Evolutionary conservation across 441 rosid genomes (phyloP).

Genomic region (Eruca vesicaria): DNA sequence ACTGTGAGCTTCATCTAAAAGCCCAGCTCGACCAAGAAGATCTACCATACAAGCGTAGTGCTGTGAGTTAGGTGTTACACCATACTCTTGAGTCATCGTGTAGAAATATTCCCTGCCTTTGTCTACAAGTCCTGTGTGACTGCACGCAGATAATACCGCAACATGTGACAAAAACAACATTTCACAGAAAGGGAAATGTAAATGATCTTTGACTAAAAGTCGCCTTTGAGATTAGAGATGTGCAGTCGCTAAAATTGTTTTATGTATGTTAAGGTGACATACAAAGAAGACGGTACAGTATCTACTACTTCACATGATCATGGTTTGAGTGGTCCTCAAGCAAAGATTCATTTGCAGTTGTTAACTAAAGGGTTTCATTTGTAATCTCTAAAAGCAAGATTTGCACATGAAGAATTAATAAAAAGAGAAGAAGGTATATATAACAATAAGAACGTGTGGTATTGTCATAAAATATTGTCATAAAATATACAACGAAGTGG

Average conservation of each 20-base stretch:
- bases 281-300: background rate
- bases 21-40: constrained; percentile 60
- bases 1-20: constrained; percentile 46
- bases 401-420: background rate
- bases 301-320: background rate
- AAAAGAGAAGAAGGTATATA: background rate
- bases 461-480: too few species aligned
- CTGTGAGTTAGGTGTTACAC: constrained; percentile 45
- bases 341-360: background rate
- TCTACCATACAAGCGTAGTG: constrained; percentile 59
- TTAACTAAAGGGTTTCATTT: too few species aligned
- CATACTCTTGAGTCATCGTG: constrained; percentile 45
- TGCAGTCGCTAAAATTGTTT: too few species aligned
- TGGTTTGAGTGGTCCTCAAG: background rate
- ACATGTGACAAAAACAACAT: too few species aligned
- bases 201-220: too few species aligned
- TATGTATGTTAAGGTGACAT: background rate
- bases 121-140: constrained; percentile 53
- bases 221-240: too few species aligned
- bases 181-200: too few species aligned
- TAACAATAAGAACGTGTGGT: background rate
- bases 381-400: background rate
- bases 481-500: background rate
- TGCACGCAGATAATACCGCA: constrained; percentile 51
- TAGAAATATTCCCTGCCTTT: constrained; percentile 43